Percentiles rank a stretch among this genome's conserved stretches.
Conservation (phyloP, 345 rosid species). For the Linum usitatissimum region DNA sequence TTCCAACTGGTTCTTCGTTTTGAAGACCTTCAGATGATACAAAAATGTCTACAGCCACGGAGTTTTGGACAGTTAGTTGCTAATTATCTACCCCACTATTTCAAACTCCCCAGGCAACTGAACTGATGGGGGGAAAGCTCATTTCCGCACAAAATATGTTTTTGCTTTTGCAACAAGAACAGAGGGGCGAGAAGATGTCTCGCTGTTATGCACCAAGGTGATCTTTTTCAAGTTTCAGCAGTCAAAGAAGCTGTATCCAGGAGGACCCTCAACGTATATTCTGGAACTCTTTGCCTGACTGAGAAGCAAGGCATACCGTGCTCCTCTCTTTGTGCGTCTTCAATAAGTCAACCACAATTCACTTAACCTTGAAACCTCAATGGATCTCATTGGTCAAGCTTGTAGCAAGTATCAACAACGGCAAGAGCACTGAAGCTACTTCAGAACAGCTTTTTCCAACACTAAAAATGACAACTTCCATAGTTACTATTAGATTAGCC, state of each 20-base stretch:
- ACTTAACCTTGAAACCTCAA: conserved; percentile 1
- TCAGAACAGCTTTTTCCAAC: not conserved
- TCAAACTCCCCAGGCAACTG: not conserved
- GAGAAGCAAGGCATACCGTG: no score
- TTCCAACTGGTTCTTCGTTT: not conserved
- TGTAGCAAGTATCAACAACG: not conserved
- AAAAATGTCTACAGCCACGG: not conserved
- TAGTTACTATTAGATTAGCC: conserved; percentile 4
- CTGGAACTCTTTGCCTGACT: not conserved
- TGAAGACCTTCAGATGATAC: not conserved
- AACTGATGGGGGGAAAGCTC: not conserved
- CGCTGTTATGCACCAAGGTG: not conserved
- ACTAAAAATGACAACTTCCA: conserved; percentile 1
- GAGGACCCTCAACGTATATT: not conserved
- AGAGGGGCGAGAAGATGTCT: not conserved
- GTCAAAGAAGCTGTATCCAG: not conserved
- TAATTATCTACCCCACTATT: not conserved
- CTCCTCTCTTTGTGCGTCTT: not conserved
- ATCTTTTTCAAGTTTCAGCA: not conserved
- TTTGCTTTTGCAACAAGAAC: not conserved
- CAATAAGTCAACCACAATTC: not conserved
- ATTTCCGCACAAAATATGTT: not conserved
- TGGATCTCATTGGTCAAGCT: not conserved
- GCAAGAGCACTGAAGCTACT: not conserved
- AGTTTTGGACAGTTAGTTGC: not conserved